phyloP scores from a whole-genome alignment of 306 rosid genomes.

The Cercis canadensis region DNA sequence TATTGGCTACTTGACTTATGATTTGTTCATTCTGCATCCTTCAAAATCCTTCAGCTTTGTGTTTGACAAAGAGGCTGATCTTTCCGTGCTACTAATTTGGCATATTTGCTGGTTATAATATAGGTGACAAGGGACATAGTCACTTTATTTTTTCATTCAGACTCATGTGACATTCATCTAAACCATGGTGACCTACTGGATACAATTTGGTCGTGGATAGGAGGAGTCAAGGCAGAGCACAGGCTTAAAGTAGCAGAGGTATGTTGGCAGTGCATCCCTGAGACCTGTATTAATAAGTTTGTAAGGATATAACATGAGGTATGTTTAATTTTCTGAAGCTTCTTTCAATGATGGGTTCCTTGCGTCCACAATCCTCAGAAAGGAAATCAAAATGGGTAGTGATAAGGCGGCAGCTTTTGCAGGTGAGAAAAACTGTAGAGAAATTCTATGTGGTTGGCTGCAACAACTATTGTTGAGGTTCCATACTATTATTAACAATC shows the following conservation, averaged over 20 bases:
- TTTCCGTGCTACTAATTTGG: conserved; percentile 18
- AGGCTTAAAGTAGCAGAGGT: conserved; percentile 97
- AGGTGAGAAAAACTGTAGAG: conserved; percentile 57
- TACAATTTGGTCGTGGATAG: conserved; percentile 97
- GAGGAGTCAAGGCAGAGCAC: conserved; percentile 82
- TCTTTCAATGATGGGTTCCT: conserved; percentile 89
- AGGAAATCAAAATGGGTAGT: conserved; percentile 91
- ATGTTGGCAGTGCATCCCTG: conserved; percentile 41
- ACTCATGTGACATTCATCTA: conserved; percentile 85
- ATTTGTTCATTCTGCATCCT: conserved; percentile 26
- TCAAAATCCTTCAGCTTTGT: conserved; percentile 28
- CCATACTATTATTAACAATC: conserved; percentile 10
- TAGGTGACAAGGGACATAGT: conserved; percentile 91
- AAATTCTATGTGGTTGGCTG: conserved; percentile 21
- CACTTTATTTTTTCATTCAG: conserved; percentile 59
- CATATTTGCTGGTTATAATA: conserved; percentile 31
- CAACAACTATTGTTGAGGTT: conserved; percentile 27
- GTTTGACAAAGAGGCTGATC: background rate
- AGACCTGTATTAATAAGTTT: conserved; percentile 23
- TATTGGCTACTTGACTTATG: conserved; percentile 7
- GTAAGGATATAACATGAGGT: conserved; percentile 39
- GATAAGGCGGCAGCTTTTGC: conserved; percentile 91
- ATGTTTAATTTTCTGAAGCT: conserved; percentile 60
- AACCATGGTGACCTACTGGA: conserved; percentile 84
- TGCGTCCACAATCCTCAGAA: conserved; percentile 91